Evolutionary conservation across 176 grass and related monocot species (phyloP).

Genomic region (Triticum turgidum): DNA sequence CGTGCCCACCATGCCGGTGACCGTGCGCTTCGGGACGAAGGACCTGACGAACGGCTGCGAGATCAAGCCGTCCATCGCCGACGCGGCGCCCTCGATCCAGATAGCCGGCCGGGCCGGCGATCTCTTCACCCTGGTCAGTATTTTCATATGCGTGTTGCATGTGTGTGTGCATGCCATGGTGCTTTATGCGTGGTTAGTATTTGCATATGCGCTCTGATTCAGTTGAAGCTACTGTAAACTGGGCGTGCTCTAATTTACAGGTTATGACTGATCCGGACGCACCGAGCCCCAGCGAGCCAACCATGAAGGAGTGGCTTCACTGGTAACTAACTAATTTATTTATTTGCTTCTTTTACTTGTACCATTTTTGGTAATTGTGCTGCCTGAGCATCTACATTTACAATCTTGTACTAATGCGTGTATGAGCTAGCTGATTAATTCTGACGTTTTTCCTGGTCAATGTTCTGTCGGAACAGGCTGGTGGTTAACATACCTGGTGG

Average conservation of each 20-base stretch:
- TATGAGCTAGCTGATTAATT: constrained; percentile 20
- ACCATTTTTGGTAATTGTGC: not conserved
- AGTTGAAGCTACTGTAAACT: not conserved
- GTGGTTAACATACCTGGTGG: constrained; percentile 88
- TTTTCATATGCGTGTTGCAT: too few species aligned
- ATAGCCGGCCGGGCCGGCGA: constrained; percentile 44
- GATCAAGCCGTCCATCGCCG: constrained; percentile 50
- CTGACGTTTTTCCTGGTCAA: not conserved
- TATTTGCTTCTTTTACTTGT: too few species aligned
- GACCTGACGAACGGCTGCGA: constrained; percentile 64
- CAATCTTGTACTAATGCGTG: not conserved
- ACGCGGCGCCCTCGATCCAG: constrained; percentile 35
- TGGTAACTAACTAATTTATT: constrained; percentile 41
- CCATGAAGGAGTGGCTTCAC: constrained; percentile 75
- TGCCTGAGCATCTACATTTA: not conserved
- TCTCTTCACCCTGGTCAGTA: constrained; percentile 64
- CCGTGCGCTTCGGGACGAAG: constrained; percentile 54
- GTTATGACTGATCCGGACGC: constrained; percentile 82
- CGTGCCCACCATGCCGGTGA: constrained; percentile 56
- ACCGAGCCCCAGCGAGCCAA: constrained; percentile 78
- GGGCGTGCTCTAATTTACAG: constrained; percentile 8
- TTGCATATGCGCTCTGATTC: not conserved
- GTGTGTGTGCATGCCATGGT: not conserved
- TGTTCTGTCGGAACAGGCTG: constrained; percentile 39
- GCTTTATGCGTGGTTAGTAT: not conserved